phyloP scores from a whole-genome alignment of 371 early-diverging fungal species.

The Mortierella sp. region DNA sequence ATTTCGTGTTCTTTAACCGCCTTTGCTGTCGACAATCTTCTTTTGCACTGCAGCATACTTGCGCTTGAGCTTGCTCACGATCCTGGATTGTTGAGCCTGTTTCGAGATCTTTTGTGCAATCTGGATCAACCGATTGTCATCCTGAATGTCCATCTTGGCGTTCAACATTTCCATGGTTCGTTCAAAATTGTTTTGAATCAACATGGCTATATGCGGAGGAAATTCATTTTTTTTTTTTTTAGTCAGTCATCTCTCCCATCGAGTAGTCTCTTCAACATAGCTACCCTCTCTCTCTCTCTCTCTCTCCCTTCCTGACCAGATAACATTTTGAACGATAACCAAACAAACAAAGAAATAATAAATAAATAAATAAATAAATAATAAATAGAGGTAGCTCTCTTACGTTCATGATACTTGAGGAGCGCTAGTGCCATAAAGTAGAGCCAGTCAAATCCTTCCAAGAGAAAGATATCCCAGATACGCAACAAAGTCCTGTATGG shows the following conservation, averaged over 20 bases:
- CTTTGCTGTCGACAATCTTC: background rate
- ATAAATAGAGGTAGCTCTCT: background rate
- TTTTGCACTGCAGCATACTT: background rate
- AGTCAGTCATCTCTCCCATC: background rate
- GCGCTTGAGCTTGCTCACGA: conserved; percentile 34
- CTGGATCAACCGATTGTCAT: conserved; percentile 62
- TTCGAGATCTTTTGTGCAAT: conserved; percentile 57
- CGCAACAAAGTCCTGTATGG: conserved; percentile 65
- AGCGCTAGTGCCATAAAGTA: conserved; percentile 67
- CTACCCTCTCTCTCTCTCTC: background rate
- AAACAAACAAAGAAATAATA: background rate
- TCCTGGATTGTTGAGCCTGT: conserved; percentile 27
- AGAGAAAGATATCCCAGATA: conserved; percentile 70
- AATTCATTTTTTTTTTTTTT: background rate
- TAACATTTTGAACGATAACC: background rate
- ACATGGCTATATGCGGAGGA: conserved; percentile 35
- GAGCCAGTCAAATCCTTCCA: conserved; percentile 68
- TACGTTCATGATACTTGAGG: conserved; percentile 51
- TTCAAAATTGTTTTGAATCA: conserved; percentile 61
- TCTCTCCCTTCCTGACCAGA: background rate
- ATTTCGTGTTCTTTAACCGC: background rate
- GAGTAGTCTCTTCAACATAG: conserved; percentile 14
- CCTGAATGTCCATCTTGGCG: conserved; percentile 61
- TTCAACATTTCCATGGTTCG: conserved; percentile 62
- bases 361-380: background rate